Percentiles rank a stretch among this genome's conserved stretches.
phyloP scores from a whole-genome alignment of 306 rosid species.

The Bauhinia variegata region DNA sequence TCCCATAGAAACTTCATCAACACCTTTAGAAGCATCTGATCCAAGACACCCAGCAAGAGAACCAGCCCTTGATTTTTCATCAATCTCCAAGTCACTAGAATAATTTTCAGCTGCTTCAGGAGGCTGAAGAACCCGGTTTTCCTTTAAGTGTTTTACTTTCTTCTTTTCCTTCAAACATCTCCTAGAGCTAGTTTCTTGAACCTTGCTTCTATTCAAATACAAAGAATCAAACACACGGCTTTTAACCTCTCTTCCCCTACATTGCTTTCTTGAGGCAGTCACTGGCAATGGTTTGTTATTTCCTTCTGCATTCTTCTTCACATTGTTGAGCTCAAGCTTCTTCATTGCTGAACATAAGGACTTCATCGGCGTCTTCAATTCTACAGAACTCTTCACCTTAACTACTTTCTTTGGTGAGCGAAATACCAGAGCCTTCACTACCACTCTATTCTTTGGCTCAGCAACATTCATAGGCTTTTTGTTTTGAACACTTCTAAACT shows the following conservation, averaged over 20 bases:
- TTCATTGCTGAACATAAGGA: constrained; percentile 71
- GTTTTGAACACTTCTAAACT: constrained; percentile 75
- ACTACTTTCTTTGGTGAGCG: constrained; percentile 71
- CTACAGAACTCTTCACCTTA: constrained; percentile 50
- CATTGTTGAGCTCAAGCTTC: constrained; percentile 68
- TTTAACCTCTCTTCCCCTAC: constrained; percentile 76
- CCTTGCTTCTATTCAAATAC: constrained; percentile 49
- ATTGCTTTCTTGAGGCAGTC: constrained; percentile 51
- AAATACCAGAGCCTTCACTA: constrained; percentile 74
- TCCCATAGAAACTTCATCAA: constrained; percentile 9
- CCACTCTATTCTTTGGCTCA: constrained; percentile 60
- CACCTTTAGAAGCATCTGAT: constrained; percentile 41
- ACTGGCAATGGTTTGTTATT: constrained; percentile 46
- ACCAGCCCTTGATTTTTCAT: constrained; percentile 58
- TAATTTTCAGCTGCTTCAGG: constrained; percentile 40
- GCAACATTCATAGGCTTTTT: constrained; percentile 48
- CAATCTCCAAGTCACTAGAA: constrained; percentile 64
- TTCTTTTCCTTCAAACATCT: constrained; percentile 53
- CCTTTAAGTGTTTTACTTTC: constrained; percentile 38
- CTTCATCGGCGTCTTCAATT: constrained; percentile 58
- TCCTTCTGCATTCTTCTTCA: constrained; percentile 56
- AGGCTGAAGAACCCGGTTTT: constrained; percentile 31
- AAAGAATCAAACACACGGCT: constrained; percentile 82
- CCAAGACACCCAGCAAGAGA: constrained; percentile 46
- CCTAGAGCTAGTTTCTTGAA: constrained; percentile 41